Base-by-base conservation (phyloP, 202 grass and related monocot species). In the Sporobolus alterniflorus region DNA sequence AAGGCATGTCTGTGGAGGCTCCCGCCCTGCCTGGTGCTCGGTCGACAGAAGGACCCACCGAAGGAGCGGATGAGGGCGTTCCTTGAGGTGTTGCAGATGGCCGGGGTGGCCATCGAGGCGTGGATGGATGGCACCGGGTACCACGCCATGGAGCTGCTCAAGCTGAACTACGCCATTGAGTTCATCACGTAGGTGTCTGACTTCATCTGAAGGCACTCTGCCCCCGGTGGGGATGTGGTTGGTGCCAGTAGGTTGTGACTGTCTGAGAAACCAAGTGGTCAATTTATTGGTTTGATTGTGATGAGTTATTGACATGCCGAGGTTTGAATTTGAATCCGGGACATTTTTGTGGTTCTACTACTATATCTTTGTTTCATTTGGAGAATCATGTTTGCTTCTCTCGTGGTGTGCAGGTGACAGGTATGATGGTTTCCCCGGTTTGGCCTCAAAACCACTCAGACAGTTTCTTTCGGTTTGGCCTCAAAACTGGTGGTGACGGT, bases 91-190 rank as follows among this genome's bases (percentile, higher is more conserved):
- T 89, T 92, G 44, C 36, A 9, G 32, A 79, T 60, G 39, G 87
- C 81, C 4, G 89, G 81, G 11, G 89, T 92, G 40, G 12, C 17
- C 32, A 74, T 92, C 16, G 87, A 87, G 67, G 87, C 73, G 0
- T n/a, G 34, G 52, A 67, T 92, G 52, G 92, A 84, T 56, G 90
- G 87, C 29, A 71, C 86, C 1, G 92, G 91, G 36, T 87, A 83
- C 88, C 91, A 94, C 83, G 88, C 88, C 1, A 85, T 94, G 65
- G 91, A 94, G 78, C 55, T 91, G 6, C 91, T 94, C 78, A 94
- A 94, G 70, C 4, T 49, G 1, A 81, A 91, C 74, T 76, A 83
- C 52, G 78, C 78, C 70, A 82, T 64, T 0, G 88, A 94, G 88
- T 90, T 94, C 85, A 66, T 75, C 57, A 55, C 82, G 29, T 82